Percentiles rank a stretch among this genome's conserved stretches.
Conservation (phyloP, 2,329 filamentous ascomycete genomes). For the Fusarium drepaniforme region DNA sequence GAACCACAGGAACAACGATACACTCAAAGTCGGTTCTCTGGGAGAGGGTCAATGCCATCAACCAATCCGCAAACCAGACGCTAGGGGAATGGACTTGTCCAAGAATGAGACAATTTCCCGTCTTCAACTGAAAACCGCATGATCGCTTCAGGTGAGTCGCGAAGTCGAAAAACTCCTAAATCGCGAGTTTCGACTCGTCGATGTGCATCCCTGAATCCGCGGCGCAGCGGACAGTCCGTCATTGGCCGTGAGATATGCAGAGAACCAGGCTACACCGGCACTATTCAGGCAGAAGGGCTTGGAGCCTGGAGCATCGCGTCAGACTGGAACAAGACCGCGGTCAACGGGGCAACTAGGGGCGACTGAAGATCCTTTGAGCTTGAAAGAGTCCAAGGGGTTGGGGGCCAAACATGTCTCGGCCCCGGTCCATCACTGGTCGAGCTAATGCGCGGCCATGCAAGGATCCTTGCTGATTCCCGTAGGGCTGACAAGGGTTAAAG, state of each 20-base stretch:
- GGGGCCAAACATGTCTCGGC: slow-evolving; percentile 36
- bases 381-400: slow-evolving; percentile 31
- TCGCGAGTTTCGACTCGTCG: slow-evolving; percentile 2
- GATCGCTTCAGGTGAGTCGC: slow-evolving; percentile 11
- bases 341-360: slow-evolving; percentile 29
- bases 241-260: slow-evolving; percentile 37
- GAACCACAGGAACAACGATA: slow-evolving; percentile 21
- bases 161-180: slow-evolving; percentile 20
- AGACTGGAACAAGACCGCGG: slow-evolving; percentile 35
- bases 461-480: slow-evolving; percentile 30
- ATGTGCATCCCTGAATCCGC: slow-evolving; percentile 10
- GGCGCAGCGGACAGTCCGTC: slow-evolving; percentile 21
- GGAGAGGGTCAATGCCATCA: slow-evolving; percentile 4
- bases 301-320: slow-evolving; percentile 39
- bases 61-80: slow-evolving; percentile 7
- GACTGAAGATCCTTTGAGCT: slow-evolving; percentile 37
- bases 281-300: slow-evolving; percentile 40
- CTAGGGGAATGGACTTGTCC: slow-evolving; percentile 1
- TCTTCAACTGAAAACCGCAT: not conserved
- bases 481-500: slow-evolving; percentile 40
- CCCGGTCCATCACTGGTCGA: slow-evolving; percentile 39
- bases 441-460: slow-evolving; percentile 40
- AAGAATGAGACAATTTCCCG: slow-evolving; percentile 10
- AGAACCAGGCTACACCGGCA: slow-evolving; percentile 37
- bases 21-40: slow-evolving; percentile 7